Conservation (phyloP, 2,329 filamentous ascomycete genomes). For the Aureobasidium subglaciale region DNA sequence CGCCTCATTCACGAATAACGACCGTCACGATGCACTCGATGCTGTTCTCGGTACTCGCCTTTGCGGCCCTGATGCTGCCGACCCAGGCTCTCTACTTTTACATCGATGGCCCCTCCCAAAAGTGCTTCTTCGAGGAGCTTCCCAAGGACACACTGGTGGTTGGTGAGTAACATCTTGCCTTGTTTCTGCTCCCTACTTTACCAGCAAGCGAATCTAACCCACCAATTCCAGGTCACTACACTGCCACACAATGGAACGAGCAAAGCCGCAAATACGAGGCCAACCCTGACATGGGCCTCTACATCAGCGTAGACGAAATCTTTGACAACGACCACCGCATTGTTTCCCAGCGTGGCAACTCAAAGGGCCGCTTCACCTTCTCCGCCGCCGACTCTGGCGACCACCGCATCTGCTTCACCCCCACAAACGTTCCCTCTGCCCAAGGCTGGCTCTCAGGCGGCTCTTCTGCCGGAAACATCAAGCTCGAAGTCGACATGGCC, state of each 20-base stretch:
- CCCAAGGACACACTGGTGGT: constrained; percentile 96
- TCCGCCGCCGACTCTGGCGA: constrained; percentile 89
- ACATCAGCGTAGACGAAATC: constrained; percentile 90
- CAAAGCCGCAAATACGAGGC: constrained; percentile 59
- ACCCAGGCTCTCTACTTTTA: constrained; percentile 91
- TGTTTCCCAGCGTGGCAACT: constrained; percentile 72
- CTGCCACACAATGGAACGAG: constrained; percentile 75
- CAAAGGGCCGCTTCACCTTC: constrained; percentile 86
- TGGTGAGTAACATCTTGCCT: constrained; percentile 44
- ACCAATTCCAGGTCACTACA: constrained; percentile 61
- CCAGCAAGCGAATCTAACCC: too few relatives aligned
- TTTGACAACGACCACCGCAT: constrained; percentile 98
- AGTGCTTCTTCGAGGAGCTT: constrained; percentile 97
- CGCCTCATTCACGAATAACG: background rate
- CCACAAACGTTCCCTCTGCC: constrained; percentile 63
- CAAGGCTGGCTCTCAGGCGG: constrained; percentile 64
- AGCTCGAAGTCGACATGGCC: constrained; percentile 78
- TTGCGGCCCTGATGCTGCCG: constrained; percentile 40
- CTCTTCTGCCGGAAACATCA: constrained; percentile 66
- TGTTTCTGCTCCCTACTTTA: background rate
- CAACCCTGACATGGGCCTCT: constrained; percentile 67
- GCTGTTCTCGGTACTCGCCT: constrained; percentile 15
- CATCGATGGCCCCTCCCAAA: constrained; percentile 75
- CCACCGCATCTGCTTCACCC: constrained; percentile 91
- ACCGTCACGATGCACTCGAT: constrained; percentile 12